phyloP scores from a whole-genome alignment of 306 rosid species.

The Fragaria vesca region DNA sequence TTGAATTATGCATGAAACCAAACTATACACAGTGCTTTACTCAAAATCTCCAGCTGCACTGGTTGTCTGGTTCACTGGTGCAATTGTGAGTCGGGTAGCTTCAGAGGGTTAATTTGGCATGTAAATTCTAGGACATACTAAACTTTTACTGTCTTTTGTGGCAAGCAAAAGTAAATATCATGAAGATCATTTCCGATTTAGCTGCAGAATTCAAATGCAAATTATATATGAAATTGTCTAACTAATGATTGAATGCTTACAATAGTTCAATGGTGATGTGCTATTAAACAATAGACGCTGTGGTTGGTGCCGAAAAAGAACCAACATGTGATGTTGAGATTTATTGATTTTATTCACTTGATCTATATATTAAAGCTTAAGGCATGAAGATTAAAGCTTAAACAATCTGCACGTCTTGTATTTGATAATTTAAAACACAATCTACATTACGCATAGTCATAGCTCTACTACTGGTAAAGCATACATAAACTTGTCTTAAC shows the following conservation, averaged over 20 bases:
- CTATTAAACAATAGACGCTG: not conserved
- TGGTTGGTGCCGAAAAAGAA: not conserved
- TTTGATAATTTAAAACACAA: slow-evolving; percentile 8
- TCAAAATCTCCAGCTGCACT: not conserved
- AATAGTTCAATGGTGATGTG: not conserved
- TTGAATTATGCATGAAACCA: slow-evolving; percentile 4
- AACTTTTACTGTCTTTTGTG: not conserved
- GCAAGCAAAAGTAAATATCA: not conserved
- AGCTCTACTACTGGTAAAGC: not conserved
- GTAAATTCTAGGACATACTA: not conserved
- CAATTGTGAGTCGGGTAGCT: not conserved
- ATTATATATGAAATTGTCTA: not conserved
- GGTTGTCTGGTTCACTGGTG: not conserved
- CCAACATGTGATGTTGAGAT: not conserved
- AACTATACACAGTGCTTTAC: not conserved
- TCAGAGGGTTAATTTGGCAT: not conserved
- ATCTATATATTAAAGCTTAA: not conserved
- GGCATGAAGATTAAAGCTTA: not conserved
- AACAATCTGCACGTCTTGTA: slow-evolving; percentile 8
- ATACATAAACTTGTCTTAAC: not conserved
- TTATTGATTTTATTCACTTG: not conserved
- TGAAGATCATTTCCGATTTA: not conserved
- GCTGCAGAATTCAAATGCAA: not conserved
- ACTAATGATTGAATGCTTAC: not conserved
- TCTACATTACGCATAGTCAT: not conserved